A percentile compares a stretch with the other conserved stretches of the same genome.
Conservation (phyloP, 2,329 filamentous ascomycete genomes). For the Zymoseptoria brevis region DNA sequence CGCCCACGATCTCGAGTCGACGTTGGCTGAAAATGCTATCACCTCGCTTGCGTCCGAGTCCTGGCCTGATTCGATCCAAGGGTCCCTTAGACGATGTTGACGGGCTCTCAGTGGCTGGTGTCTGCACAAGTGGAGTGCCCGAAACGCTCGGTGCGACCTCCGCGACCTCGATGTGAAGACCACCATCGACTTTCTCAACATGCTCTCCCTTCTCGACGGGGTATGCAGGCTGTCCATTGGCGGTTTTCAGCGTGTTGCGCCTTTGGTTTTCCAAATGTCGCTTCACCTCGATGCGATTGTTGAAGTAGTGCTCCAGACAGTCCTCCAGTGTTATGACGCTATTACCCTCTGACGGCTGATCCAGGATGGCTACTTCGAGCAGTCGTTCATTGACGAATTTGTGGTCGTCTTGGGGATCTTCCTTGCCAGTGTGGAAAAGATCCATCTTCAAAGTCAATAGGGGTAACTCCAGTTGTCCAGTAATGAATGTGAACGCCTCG, state of each 20-base stretch:
- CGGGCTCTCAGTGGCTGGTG: slow-evolving; percentile 13
- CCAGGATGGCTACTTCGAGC: slow-evolving; percentile 82
- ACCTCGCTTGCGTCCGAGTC: slow-evolving; percentile 34
- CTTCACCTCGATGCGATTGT: slow-evolving; percentile 82
- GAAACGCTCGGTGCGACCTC: slow-evolving; percentile 30
- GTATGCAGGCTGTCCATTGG: slow-evolving; percentile 25
- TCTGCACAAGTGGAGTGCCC: slow-evolving; percentile 24
- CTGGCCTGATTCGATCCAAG: slow-evolving; percentile 27
- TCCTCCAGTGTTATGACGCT: slow-evolving; percentile 67
- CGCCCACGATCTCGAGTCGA: slow-evolving; percentile 26
- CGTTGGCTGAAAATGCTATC: slow-evolving; percentile 45
- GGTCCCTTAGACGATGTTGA: slow-evolving; percentile 22
- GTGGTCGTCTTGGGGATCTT: slow-evolving; percentile 77
- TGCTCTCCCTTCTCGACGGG: slow-evolving; percentile 23
- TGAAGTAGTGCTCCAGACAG: slow-evolving; percentile 91
- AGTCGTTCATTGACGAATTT: slow-evolving; percentile 89
- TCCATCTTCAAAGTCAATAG: slow-evolving; percentile 88
- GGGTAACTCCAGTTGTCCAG: slow-evolving; percentile 78
- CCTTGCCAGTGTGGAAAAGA: slow-evolving; percentile 83
- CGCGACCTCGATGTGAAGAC: slow-evolving; percentile 37
- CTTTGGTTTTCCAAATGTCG: slow-evolving; percentile 57
- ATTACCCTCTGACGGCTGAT: slow-evolving; percentile 57
- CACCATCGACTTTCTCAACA: slow-evolving; percentile 21
- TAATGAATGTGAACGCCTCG: slow-evolving; percentile 92
- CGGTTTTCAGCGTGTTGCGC: slow-evolving; percentile 49